Evolutionary conservation across 371 early-diverging fungal species (phyloP), one percentile per base, ranked within the genome.

Genomic region (Zychaea mexicana): DNA sequence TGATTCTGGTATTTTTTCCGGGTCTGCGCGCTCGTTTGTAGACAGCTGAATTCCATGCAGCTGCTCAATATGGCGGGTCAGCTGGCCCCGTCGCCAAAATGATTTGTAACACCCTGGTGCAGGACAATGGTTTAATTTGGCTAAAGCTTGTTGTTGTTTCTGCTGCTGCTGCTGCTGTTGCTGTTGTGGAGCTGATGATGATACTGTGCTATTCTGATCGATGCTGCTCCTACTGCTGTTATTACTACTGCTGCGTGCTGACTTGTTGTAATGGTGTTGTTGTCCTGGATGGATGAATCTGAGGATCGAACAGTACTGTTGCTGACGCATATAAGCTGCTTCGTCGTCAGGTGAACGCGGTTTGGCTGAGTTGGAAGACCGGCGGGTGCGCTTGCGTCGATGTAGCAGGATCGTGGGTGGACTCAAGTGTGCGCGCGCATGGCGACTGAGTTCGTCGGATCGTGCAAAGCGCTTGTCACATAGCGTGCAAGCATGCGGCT

Each of bases 401-500:
- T 53, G 78, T 26, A 73, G 42, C 21, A 65, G 54, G 3, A 74
- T 65, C 3, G 74, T 64, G 17, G 72, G 67, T 0, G 75, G 73
- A 17, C 71, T 59, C 1, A 72, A 74, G 63, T 91, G 92, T 36
- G 87, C 88, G 42, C 87, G 78, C 24, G 86, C 77, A 71, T 94
- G 94, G 46, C 91, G 82, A 57, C 89, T 87, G 27, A 96, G 85
- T 74, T 95, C 94, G 74, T 96, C 96, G 12, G 92, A 91, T 26
- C 94, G 83, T 32, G 94, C 87, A 76, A 95, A 95, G 13, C 89
- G 78, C 73, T 93, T 93, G 36, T 85, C 84, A 65, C 96, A 95
- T 58, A 78, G 83, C 17, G 81, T 78, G 73, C 95, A 95, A 24
- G 77, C 85, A 70, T 88, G 92, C 2, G 95, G 94, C 54, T 88